A percentile compares a stretch with the other conserved stretches of the same genome.
Evolutionary conservation across 2,329 filamentous ascomycete genomes (phyloP).

Genomic region (Arthrobotrys musiformis): DNA sequence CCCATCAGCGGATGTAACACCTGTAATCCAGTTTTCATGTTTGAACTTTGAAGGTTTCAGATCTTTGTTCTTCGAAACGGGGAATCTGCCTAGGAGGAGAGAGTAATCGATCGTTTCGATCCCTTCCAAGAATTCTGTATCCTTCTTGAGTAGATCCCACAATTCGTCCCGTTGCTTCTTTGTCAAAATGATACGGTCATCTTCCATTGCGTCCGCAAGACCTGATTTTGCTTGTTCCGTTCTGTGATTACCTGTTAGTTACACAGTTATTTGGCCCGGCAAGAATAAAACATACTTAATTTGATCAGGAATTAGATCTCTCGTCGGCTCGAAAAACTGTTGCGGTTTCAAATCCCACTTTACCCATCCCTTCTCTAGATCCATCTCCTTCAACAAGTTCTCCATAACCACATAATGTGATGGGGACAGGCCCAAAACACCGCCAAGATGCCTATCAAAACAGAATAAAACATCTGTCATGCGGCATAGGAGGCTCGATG

Average conservation of each 20-base stretch:
- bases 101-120: constrained; percentile 60
- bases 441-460: constrained; percentile 57
- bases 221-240: constrained; percentile 57
- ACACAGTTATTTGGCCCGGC: too few species aligned
- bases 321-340: constrained; percentile 59
- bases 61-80: constrained; percentile 55
- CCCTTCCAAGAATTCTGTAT: constrained; percentile 58
- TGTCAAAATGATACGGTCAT: constrained; percentile 55
- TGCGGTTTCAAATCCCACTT: constrained; percentile 60
- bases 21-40: constrained; percentile 55
- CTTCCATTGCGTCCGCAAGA: constrained; percentile 58
- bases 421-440: constrained; percentile 57
- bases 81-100: constrained; percentile 58
- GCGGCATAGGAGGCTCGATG: constrained; percentile 54
- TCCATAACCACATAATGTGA: constrained; percentile 59
- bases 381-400: constrained; percentile 57
- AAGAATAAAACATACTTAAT: constrained; percentile 26
- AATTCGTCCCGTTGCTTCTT: constrained; percentile 55
- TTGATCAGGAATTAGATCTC: constrained; percentile 58
- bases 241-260: constrained; percentile 38
- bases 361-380: constrained; percentile 56
- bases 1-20: constrained; percentile 57
- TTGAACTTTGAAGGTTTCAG: constrained; percentile 41
- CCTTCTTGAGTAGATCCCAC: constrained; percentile 57
- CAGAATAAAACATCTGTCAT: constrained; percentile 58